Percentiles rank a stretch among this genome's conserved stretches.
Evolutionary conservation across 1,284 basidiomycete genomes (phyloP).

Genomic region (Trametes versicolor): DNA sequence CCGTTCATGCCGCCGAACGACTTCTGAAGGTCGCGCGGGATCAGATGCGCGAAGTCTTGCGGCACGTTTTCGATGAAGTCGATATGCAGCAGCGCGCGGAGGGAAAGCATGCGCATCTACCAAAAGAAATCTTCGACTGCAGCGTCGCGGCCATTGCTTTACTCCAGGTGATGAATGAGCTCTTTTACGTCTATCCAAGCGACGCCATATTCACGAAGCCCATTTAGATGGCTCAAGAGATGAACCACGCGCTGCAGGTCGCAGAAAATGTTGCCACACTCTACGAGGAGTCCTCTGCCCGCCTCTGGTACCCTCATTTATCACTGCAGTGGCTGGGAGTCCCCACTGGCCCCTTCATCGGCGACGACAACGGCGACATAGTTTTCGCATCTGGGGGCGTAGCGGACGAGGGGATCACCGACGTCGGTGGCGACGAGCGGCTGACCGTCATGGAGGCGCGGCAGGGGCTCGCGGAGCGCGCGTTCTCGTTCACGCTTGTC

Average conservation of each 20-base stretch:
- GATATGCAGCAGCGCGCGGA: constrained; percentile 43
- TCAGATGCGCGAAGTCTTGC: constrained; percentile 47
- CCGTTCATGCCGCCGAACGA: constrained; percentile 41
- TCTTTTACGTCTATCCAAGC: not conserved
- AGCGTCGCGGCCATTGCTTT: constrained; percentile 56
- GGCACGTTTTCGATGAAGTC: constrained; percentile 46
- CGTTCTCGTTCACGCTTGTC: constrained; percentile 30
- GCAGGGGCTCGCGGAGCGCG: constrained; percentile 41
- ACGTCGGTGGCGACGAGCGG: constrained; percentile 32
- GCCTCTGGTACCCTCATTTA: constrained; percentile 56
- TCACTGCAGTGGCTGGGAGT: constrained; percentile 59
- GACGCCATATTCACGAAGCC: not conserved
- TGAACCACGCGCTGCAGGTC: constrained; percentile 49
- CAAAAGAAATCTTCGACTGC: constrained; percentile 48
- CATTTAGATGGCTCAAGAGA: constrained; percentile 57
- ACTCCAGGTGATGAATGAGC: constrained; percentile 49
- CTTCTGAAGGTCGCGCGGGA: constrained; percentile 46
- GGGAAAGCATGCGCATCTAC: constrained; percentile 40
- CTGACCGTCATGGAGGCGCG: constrained; percentile 42
- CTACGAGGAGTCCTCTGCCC: constrained; percentile 48
- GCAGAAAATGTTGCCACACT: constrained; percentile 46
- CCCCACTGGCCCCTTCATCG: constrained; percentile 51
- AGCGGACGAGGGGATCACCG: constrained; percentile 35
- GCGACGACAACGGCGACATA: constrained; percentile 49
- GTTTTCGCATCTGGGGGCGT: constrained; percentile 25